Evolutionary conservation across 371 early-diverging fungal genomes (phyloP), one percentile per base, ranked within the genome.

Genomic region (Mortierella sp.): DNA sequence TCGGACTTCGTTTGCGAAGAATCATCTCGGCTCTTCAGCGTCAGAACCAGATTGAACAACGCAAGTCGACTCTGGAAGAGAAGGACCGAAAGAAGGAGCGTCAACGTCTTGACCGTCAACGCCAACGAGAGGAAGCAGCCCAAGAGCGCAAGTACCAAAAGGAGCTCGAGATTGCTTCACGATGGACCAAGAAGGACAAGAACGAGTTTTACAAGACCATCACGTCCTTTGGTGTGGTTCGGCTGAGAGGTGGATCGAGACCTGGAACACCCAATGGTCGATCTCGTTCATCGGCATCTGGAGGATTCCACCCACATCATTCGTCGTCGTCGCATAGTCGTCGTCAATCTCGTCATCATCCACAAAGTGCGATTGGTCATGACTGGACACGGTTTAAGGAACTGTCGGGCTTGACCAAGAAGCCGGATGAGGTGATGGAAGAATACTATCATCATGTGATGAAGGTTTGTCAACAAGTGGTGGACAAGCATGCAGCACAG

Each of bases 331-430:
- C 70, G 18, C 70, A 59, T 46, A 51, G 59, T 25, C 65, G 69
- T 7, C 62, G 62, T 14, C 73, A 70, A 18, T 70, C 76, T 3
- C 53, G 66, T 7, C 62, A 64, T 19, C 63, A 51, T 30, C 16
- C 50, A 48, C 15, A 12, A 7, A 50, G 43, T 21, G 23, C 59
- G 21, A 23, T 53, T 25, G 14, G 15, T 23, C 71, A 81, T 62
- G 80, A 79, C 62, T 95, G 95, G 95, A 76, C 79, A 2, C 83
- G 87, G 4, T 94, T 94, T 84, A 91, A 89, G 69, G 88, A 89
- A 57, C 76, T 92, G 30, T 87, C 93, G 19, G 87, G 90, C 19
- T 69, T 95, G 46, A 82, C 77, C 29, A 88, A 89, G 67, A 94
- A 93, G 75, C 83, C 93, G 0, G 90, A 89, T 72, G 92, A 93